A percentile compares a stretch with the other conserved stretches of the same genome.
These are phyloP conservation scores for Colletotrichum sp. DNA, from an alignment of 2,329 filamentous ascomycete genomes.

Conservation along the genomic window DNA sequence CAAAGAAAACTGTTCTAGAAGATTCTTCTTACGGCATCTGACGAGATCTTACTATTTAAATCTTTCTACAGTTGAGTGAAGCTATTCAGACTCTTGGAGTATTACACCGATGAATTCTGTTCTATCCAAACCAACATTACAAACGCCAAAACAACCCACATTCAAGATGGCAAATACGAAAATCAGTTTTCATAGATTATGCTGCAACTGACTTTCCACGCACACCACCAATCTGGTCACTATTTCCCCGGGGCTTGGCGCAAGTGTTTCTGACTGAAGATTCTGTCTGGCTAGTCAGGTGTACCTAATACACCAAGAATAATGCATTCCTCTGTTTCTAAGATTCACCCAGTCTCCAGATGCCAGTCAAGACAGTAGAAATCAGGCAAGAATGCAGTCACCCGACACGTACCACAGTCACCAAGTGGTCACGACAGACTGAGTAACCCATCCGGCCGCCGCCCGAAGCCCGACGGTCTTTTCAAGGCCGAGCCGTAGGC, in stretches of 20 bases:
- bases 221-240: neutral
- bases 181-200: neutral
- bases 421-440: neutral
- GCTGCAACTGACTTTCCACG: accelerated
- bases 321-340: neutral
- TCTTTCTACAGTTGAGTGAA: neutral
- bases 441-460: neutral
- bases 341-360: neutral
- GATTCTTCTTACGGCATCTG: neutral
- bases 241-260: neutral
- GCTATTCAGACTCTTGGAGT: neutral
- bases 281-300: neutral
- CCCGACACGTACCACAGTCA: neutral
- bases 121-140: neutral
- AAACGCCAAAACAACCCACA: neutral
- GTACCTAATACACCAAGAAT: neutral
- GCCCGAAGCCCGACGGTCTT: neutral
- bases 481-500: neutral
- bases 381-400: neutral
- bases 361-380: neutral
- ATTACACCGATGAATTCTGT: neutral
- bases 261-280: neutral
- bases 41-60: neutral
- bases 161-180: neutral
- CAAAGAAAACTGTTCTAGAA: neutral